A percentile compares a stretch with the other conserved stretches of the same genome.
Conservation (phyloP, 202 grass and related monocot genomes). For the Panicum hallii region DNA sequence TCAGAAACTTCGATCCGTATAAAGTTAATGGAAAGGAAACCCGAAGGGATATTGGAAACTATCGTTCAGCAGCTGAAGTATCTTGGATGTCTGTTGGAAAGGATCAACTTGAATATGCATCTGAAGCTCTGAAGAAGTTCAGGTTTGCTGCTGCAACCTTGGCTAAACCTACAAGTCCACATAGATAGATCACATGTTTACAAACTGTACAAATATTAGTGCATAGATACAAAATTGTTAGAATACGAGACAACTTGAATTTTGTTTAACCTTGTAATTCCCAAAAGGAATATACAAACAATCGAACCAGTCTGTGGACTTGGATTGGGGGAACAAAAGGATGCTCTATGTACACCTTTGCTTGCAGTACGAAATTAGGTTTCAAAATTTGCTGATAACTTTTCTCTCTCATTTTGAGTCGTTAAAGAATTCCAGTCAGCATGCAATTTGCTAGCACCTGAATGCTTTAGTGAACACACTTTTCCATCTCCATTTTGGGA, state of each 20-base stretch:
- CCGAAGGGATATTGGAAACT: slow-evolving; percentile 82
- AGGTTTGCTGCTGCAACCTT: slow-evolving; percentile 65
- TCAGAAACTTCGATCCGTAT: slow-evolving; percentile 75
- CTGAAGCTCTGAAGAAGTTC: slow-evolving; percentile 93
- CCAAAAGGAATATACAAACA: slow-evolving; percentile 11
- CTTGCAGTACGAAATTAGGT: neutral
- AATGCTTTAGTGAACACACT: slow-evolving; percentile 14
- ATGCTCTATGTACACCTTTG: neutral
- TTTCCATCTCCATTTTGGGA: slow-evolving; percentile 27
- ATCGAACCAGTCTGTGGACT: neutral
- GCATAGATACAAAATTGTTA: slow-evolving; percentile 19
- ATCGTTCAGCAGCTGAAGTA: slow-evolving; percentile 72
- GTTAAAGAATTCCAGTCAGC: neutral
- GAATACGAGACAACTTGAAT: slow-evolving; percentile 2
- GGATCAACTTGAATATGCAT: slow-evolving; percentile 95
- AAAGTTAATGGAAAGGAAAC: slow-evolving; percentile 80
- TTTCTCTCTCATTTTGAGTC: slow-evolving; percentile 12
- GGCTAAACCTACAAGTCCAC: neutral
- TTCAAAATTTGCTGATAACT: neutral
- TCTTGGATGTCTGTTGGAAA: slow-evolving; percentile 99
- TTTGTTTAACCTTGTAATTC: slow-evolving; percentile 13
- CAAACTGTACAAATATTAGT: neutral
- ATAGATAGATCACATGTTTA: slow-evolving; percentile 9
- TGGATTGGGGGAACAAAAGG: neutral
- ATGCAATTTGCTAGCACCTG: slow-evolving; percentile 20